Base-by-base conservation (phyloP, 352 stramenopile genomes). In the Saprolegnia diclina region DNA sequence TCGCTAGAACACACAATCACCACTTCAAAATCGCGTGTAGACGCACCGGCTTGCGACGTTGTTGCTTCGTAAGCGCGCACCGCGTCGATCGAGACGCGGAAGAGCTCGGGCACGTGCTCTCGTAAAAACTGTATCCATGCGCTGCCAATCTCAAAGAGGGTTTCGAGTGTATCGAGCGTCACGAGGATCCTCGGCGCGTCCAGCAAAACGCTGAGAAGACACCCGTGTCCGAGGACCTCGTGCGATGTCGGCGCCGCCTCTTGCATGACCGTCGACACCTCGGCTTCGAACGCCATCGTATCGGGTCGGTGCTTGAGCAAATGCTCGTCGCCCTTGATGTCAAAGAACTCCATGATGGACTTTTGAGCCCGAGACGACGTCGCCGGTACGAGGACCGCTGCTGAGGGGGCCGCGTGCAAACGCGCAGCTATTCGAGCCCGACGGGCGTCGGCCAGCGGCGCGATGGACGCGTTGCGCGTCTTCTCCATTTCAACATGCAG, bases 111-210 rank as follows among this genome's bases (percentile, higher is more conserved):
- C 45, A 69, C 50, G 6, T 63, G 63, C 32, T 69, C 63, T 16
- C 73, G 72, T 35, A 84, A 63, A 9, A 93, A 79, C 22, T 78
- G 74, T 14, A 81, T 65, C 82, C 83, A 91, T 37, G 80, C 85
- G 52, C 89, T 80, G 21, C 71, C 72, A 55, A 91, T 85, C 48
- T 90, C 80, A 11, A 91, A 57, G 0, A 94, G 52, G 14, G 83
- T 80, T 44, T 87, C 80, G 35, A 92, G 57, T 7, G 79, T 79
- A 19, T 77, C 67, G 14, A 92, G 76, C 4, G 82, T 90, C 7
- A 91, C 66, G 16, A 88, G 73, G 18, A 91, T 74, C 3, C 77
- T 78, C 42, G 82, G 77, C 67, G 92, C 80, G 5, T 73, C 81
- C 0, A 82, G 76, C 9, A 80, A 73, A 16, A 94, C 64, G 0